Evolutionary conservation across 352 stramenopile genomes (phyloP).

Genomic region (Globisporangium middletonii): DNA sequence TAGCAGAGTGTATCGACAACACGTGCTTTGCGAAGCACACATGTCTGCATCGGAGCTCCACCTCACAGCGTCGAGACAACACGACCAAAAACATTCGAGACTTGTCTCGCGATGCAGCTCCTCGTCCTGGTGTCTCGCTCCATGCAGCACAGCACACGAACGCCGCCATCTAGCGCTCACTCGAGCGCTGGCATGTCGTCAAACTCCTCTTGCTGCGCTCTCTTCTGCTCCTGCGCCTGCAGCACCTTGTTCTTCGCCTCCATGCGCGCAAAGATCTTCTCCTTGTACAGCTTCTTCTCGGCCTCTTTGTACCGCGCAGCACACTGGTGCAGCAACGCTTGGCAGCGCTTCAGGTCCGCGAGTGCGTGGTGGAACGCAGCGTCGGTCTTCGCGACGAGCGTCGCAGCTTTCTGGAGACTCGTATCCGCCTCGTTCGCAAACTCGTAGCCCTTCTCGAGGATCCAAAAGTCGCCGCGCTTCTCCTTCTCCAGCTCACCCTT

Average conservation of each 20-base stretch:
- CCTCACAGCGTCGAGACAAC: not conserved
- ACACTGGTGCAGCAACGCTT: slow-evolving; percentile 52
- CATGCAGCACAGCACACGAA: not conserved
- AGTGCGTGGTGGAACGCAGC: slow-evolving; percentile 45
- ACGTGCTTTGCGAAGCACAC: too few relatives aligned
- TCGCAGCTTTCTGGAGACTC: slow-evolving; percentile 51
- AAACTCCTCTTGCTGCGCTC: slow-evolving; percentile 63
- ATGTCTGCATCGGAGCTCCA: too few relatives aligned
- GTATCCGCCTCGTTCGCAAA: slow-evolving; percentile 64
- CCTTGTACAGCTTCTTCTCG: slow-evolving; percentile 86
- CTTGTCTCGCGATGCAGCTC: not conserved
- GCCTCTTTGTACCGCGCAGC: slow-evolving; percentile 75
- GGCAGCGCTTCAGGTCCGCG: slow-evolving; percentile 63
- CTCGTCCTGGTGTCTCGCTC: not conserved
- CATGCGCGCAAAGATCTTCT: slow-evolving; percentile 85
- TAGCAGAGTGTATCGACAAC: too few relatives aligned
- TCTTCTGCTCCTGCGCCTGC: slow-evolving; percentile 61
- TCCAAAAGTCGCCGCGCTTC: slow-evolving; percentile 78
- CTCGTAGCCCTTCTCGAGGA: slow-evolving; percentile 81
- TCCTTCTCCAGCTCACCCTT: slow-evolving; percentile 79
- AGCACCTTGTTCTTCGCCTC: slow-evolving; percentile 76
- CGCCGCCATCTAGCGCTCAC: slow-evolving; percentile 17
- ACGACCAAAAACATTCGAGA: not conserved
- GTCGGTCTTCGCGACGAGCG: slow-evolving; percentile 41
- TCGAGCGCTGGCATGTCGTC: slow-evolving; percentile 82